A percentile compares a stretch with the other conserved stretches of the same genome.
phyloP scores from a whole-genome alignment of 345 rosid species.

The Melaleuca alternifolia region DNA sequence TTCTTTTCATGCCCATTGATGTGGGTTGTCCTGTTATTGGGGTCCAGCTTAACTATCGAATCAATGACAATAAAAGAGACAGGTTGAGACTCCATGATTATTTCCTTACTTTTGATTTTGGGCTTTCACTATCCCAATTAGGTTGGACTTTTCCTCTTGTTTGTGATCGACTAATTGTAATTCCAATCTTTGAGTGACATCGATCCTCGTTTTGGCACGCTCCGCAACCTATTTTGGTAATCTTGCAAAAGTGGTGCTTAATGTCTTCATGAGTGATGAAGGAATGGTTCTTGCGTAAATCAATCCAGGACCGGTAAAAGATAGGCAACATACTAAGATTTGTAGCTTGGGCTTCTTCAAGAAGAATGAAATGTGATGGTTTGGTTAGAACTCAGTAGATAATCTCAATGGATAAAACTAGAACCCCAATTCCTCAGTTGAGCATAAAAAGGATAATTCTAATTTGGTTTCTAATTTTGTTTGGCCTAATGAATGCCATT shows the following conservation, averaged over 20 bases:
- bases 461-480: neutral
- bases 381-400: neutral
- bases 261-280: neutral
- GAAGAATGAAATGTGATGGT: neutral
- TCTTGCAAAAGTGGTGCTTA: neutral
- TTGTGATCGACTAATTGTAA: neutral
- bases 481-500: neutral
- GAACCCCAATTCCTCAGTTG: neutral
- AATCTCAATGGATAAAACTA: neutral
- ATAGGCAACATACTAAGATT: neutral
- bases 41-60: neutral
- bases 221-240: neutral
- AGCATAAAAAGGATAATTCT: neutral
- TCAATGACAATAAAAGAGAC: neutral
- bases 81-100: neutral
- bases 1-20: neutral
- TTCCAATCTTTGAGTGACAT: neutral
- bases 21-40: neutral
- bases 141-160: neutral
- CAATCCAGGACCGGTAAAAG: neutral
- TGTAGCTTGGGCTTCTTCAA: neutral
- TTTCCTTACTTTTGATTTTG: neutral
- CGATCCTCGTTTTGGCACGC: neutral
- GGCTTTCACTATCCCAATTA: neutral
- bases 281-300: neutral